phyloP scores from a whole-genome alignment of 441 rosid genomes.

The Croton setiger region DNA sequence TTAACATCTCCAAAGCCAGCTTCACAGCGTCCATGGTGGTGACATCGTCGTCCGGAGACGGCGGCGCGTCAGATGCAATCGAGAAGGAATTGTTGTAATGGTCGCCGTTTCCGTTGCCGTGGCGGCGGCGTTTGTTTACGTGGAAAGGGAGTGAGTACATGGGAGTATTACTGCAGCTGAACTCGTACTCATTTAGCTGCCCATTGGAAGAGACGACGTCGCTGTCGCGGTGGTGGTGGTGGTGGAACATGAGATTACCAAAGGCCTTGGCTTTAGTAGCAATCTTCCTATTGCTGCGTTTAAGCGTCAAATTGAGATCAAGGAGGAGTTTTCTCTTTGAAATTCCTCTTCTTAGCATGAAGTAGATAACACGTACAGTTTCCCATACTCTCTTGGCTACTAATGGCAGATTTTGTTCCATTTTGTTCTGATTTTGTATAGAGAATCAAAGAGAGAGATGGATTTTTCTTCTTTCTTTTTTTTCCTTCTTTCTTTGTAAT shows the following conservation, averaged over 20 bases:
- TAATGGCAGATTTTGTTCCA: slow-evolving; percentile 56
- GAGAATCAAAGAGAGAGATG: slow-evolving; percentile 11
- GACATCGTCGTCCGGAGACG: slow-evolving; percentile 48
- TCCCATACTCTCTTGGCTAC: slow-evolving; percentile 57
- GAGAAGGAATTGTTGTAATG: slow-evolving; percentile 33
- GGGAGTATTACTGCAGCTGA: slow-evolving; percentile 93
- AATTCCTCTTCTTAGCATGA: slow-evolving; percentile 67
- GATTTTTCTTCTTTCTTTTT: not conserved
- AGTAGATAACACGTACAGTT: slow-evolving; percentile 51
- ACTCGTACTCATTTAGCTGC: slow-evolving; percentile 61
- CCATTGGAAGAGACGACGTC: slow-evolving; percentile 14
- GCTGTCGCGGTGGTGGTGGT: slow-evolving; percentile 43
- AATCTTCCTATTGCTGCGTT: slow-evolving; percentile 61
- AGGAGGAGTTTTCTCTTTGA: slow-evolving; percentile 64
- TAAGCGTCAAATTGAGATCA: slow-evolving; percentile 65
- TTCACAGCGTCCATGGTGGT: slow-evolving; percentile 35
- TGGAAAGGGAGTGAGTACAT: slow-evolving; percentile 42
- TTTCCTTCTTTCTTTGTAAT: not conserved
- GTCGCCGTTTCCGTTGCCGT: not conserved
- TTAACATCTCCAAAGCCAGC: slow-evolving; percentile 55
- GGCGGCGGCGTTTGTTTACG: slow-evolving; percentile 33
- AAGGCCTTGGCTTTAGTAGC: slow-evolving; percentile 73
- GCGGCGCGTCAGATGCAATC: slow-evolving; percentile 57
- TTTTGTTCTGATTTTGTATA: slow-evolving; percentile 24
- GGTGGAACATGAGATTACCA: slow-evolving; percentile 58